phyloP scores from a whole-genome alignment of 2,329 filamentous ascomycete genomes.

The Fusarium paranaense region DNA sequence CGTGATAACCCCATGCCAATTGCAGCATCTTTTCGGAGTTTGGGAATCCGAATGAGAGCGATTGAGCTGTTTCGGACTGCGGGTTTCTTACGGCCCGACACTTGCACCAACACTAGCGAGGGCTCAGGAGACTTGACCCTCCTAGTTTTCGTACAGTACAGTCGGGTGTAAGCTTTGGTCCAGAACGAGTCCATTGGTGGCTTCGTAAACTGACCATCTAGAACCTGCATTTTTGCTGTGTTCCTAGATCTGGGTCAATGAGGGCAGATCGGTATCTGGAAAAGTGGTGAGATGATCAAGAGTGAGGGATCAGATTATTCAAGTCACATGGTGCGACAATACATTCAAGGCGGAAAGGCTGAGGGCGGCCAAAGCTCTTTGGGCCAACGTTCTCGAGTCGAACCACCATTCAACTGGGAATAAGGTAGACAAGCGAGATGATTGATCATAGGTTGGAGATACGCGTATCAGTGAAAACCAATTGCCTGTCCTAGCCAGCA shows the following conservation, averaged over 20 bases:
- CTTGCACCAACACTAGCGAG: not conserved
- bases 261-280: conserved; percentile 19
- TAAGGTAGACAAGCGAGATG: not conserved
- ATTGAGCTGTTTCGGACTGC: conserved; percentile 19
- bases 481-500: not conserved
- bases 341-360: not conserved
- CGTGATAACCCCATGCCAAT: conserved; percentile 15
- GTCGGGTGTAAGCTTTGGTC: not conserved
- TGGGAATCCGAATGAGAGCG: not conserved
- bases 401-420: not conserved
- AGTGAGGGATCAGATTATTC: conserved; percentile 22
- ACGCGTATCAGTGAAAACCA: not conserved
- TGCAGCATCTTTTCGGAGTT: conserved; percentile 9
- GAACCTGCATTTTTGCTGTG: conserved; percentile 2
- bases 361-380: not conserved
- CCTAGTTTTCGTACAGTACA: not conserved
- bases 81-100: not conserved
- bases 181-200: conserved; percentile 9
- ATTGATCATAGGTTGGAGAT: not conserved
- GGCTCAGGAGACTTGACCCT: not conserved
- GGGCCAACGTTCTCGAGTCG: not conserved
- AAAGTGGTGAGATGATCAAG: conserved; percentile 27
- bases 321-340: conserved; percentile 7
- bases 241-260: conserved; percentile 24
- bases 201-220: not conserved